Percentiles rank a stretch among this genome's conserved stretches.
Evolutionary conservation across 495 filamentous ascomycete species (phyloP).

Genomic region (Pyronema domesticum): DNA sequence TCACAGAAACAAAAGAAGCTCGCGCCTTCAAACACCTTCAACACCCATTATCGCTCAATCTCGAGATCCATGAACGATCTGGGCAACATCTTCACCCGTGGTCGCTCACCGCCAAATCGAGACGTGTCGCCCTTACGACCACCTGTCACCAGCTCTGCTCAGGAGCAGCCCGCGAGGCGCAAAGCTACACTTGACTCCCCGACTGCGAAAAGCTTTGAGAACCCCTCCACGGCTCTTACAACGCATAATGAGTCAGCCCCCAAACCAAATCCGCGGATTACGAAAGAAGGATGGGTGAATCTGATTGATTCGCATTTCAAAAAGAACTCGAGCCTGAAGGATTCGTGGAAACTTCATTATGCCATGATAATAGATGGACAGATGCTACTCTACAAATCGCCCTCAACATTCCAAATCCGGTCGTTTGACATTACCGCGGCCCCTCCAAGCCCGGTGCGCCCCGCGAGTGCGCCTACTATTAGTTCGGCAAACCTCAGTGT

Average conservation of each 20-base stretch:
- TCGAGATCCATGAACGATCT: conserved; percentile 25
- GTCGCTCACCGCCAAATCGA: conserved; percentile 23
- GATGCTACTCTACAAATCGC: conserved; percentile 22
- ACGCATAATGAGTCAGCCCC: too few species aligned
- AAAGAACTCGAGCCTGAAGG: conserved; percentile 10
- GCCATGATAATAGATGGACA: conserved; percentile 20
- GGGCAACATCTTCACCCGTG: conserved; percentile 24
- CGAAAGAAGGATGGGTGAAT: conserved; percentile 23
- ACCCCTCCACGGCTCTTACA: too few species aligned
- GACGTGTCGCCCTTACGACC: conserved; percentile 7
- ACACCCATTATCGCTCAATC: conserved; percentile 24
- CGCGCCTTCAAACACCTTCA: conserved; percentile 20
- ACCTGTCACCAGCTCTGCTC: neutral
- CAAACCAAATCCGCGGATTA: too few species aligned
- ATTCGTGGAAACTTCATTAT: conserved; percentile 24
- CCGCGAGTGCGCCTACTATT: conserved; percentile 23
- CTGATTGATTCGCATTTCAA: conserved; percentile 22
- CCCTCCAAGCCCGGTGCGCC: conserved; percentile 17
- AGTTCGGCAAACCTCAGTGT: conserved; percentile 18
- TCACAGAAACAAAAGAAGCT: conserved; percentile 24
- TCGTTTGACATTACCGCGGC: conserved; percentile 18
- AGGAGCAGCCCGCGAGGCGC: neutral
- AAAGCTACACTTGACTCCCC: too few species aligned
- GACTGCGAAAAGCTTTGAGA: too few species aligned
- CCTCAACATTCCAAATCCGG: conserved; percentile 19